Conservation (phyloP, 352 stramenopile genomes). For the Lagenidium giganteum region DNA sequence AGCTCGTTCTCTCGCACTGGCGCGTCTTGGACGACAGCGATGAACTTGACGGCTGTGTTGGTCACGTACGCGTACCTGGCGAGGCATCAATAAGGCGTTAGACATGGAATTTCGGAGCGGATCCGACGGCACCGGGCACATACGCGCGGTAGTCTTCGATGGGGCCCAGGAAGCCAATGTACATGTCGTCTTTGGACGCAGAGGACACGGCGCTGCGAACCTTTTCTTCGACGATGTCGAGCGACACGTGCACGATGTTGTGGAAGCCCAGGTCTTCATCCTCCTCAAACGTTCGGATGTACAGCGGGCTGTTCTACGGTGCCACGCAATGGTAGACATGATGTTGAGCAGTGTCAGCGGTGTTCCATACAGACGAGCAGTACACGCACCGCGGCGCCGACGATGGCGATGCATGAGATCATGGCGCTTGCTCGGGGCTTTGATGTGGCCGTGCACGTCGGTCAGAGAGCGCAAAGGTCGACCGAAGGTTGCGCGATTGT, state of each 20-base stretch:
- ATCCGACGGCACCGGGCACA: too few species aligned
- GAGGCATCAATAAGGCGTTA: background rate
- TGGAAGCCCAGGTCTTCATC: slow-evolving; percentile 87
- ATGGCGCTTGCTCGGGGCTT: slow-evolving; percentile 28
- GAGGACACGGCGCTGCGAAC: slow-evolving; percentile 37
- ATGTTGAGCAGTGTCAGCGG: too few species aligned
- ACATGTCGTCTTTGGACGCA: slow-evolving; percentile 81
- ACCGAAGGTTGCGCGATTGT: slow-evolving; percentile 7
- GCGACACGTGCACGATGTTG: slow-evolving; percentile 80
- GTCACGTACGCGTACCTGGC: slow-evolving; percentile 76
- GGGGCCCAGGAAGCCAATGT: slow-evolving; percentile 75
- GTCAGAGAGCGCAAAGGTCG: slow-evolving; percentile 19
- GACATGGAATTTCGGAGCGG: too few species aligned
- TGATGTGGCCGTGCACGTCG: background rate
- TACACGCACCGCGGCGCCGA: slow-evolving; percentile 67
- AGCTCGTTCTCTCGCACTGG: slow-evolving; percentile 77
- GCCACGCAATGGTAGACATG: too few species aligned
- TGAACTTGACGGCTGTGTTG: slow-evolving; percentile 83
- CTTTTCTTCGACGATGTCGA: slow-evolving; percentile 84
- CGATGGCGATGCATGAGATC: slow-evolving; percentile 79
- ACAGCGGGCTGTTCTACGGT: slow-evolving; percentile 71
- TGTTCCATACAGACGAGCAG: too few species aligned
- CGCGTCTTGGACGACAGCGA: slow-evolving; percentile 73
- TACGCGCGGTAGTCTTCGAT: slow-evolving; percentile 85
- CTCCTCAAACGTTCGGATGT: slow-evolving; percentile 78